Evolutionary conservation across 2,329 filamentous ascomycete species (phyloP).

Genomic region (Aureobasidium sp.): DNA sequence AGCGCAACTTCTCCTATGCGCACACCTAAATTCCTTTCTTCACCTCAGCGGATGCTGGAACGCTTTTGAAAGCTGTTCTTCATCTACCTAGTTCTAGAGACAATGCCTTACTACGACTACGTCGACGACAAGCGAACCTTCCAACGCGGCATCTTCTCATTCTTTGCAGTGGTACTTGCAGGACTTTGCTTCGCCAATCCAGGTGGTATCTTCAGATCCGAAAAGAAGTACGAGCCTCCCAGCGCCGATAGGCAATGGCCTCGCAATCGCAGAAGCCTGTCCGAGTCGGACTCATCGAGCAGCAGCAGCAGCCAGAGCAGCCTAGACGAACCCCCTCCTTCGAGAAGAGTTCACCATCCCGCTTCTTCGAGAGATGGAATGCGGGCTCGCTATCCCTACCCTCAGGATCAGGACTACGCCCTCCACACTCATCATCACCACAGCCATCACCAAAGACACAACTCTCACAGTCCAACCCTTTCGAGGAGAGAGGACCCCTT

Average conservation of each 20-base stretch:
- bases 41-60: neutral
- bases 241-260: conserved; percentile 17
- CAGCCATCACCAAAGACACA: conserved; percentile 13
- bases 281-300: conserved; percentile 7
- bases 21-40: neutral
- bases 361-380: conserved; percentile 11
- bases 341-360: conserved; percentile 14
- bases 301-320: conserved; percentile 19
- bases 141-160: conserved; percentile 25
- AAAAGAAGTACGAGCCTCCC: conserved; percentile 20
- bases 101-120: conserved; percentile 20
- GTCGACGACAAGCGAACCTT: conserved; percentile 25
- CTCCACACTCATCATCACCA: conserved; percentile 6
- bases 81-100: neutral
- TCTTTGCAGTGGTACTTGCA: conserved; percentile 22
- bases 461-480: neutral
- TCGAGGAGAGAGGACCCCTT: conserved; percentile 7
- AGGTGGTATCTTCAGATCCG: conserved; percentile 27
- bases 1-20: neutral
- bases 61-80: neutral
- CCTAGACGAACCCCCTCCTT: conserved; percentile 23
- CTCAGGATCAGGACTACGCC: neutral
- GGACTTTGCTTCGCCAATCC: conserved; percentile 29
- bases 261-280: conserved; percentile 17
- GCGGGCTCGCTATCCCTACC: conserved; percentile 6